A percentile compares a stretch with the other conserved stretches of the same genome.
These are phyloP conservation scores for Tylopilus cervinicoccineus DNA, from an alignment of 768 basidiomycete species.

Conservation along the genomic window DNA sequence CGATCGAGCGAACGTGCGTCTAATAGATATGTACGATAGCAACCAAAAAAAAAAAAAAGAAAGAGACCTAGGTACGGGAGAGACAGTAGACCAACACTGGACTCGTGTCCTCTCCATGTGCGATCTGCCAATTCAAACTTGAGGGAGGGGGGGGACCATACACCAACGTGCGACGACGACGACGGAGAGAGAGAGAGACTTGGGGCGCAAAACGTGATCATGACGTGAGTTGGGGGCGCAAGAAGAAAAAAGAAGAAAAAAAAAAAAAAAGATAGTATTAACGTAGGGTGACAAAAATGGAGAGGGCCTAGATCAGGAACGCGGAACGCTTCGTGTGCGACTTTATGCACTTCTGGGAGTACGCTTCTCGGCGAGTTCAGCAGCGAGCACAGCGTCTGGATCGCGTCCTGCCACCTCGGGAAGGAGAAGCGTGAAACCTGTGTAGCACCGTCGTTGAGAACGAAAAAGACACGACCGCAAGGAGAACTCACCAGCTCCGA, in stretches of 20 bases:
- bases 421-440: slow-evolving; percentile 42
- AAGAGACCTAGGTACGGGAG: too few species aligned
- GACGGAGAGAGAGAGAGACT: too few species aligned
- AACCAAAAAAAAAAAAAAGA: too few species aligned
- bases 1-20: too few species aligned
- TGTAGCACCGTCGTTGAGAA: not conserved
- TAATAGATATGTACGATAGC: too few species aligned
- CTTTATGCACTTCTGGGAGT: not conserved
- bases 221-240: not conserved
- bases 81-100: too few species aligned
- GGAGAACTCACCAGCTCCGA: slow-evolving; percentile 42
- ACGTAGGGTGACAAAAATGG: not conserved
- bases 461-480: not conserved
- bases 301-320: not conserved
- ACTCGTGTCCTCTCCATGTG: too few species aligned
- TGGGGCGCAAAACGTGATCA: not conserved
- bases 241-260: too few species aligned
- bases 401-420: slow-evolving; percentile 51
- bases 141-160: too few species aligned
- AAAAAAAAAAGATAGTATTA: too few species aligned
- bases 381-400: slow-evolving; percentile 42
- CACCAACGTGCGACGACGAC: too few species aligned
- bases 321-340: not conserved
- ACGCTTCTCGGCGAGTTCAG: slow-evolving; percentile 32
- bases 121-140: too few species aligned